Conservation (phyloP, 2,329 filamentous ascomycete species). For the Xylaria sp. region DNA sequence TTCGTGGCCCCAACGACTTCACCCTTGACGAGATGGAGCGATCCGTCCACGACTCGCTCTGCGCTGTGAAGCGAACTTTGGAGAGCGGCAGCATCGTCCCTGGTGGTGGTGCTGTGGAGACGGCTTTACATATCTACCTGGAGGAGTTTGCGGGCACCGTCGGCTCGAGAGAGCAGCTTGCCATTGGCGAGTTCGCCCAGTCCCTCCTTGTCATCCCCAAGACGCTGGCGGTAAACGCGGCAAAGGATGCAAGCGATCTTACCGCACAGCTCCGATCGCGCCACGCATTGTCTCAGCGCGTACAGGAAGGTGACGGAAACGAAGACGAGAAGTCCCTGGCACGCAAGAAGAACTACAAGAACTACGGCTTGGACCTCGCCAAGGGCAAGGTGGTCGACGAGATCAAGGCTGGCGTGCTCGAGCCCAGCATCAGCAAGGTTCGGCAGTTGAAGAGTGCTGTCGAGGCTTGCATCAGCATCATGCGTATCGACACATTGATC, state of each 20-base stretch:
- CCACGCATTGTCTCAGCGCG: slow-evolving; percentile 89
- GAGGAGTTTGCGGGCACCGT: slow-evolving; percentile 98
- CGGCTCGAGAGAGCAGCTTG: slow-evolving; percentile 92
- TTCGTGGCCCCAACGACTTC: slow-evolving; percentile 93
- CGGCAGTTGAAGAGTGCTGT: slow-evolving; percentile 97
- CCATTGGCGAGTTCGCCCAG: slow-evolving; percentile 95
- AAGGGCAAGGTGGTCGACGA: slow-evolving; percentile 90
- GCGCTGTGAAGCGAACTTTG: slow-evolving; percentile 92
- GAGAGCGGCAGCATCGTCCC: slow-evolving; percentile 97
- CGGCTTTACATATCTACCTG: slow-evolving; percentile 97
- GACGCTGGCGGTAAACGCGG: slow-evolving; percentile 93
- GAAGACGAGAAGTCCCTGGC: slow-evolving; percentile 86
- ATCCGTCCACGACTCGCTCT: slow-evolving; percentile 93
- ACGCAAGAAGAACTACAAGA: slow-evolving; percentile 96
- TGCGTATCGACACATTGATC: slow-evolving; percentile 98
- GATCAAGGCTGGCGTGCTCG: slow-evolving; percentile 89
- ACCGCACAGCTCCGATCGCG: slow-evolving; percentile 91
- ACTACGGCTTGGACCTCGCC: slow-evolving; percentile 88
- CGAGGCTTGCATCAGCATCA: slow-evolving; percentile 97
- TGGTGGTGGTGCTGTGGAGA: slow-evolving; percentile 93
- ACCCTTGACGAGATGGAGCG: slow-evolving; percentile 99
- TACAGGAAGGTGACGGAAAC: slow-evolving; percentile 74
- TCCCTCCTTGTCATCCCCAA: slow-evolving; percentile 92
- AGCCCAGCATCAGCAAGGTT: slow-evolving; percentile 97
- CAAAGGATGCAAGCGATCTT: slow-evolving; percentile 91